These are phyloP conservation scores for Penicillium sp. DNA, from an alignment of 2,329 filamentous ascomycete species.

Conservation along the genomic window DNA sequence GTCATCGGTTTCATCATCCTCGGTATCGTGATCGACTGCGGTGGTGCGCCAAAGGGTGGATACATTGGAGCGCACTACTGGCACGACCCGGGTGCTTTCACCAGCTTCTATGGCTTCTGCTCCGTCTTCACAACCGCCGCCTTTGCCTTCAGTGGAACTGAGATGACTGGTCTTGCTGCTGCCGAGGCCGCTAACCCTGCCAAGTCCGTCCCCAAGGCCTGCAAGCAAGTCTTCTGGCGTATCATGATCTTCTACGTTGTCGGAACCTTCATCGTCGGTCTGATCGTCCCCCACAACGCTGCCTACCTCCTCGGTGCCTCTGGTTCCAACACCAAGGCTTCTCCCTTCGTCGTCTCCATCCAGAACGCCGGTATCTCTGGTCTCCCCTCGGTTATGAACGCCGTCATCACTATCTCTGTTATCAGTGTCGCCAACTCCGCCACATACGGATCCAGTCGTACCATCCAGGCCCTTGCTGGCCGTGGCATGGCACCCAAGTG, in stretches of 20 bases:
- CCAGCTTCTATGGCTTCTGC: slow-evolving; percentile 55
- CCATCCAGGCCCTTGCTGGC: slow-evolving; percentile 54
- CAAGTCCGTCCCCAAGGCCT: slow-evolving; percentile 50
- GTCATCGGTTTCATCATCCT: slow-evolving; percentile 70
- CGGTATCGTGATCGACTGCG: slow-evolving; percentile 63
- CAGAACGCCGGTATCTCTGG: slow-evolving; percentile 60
- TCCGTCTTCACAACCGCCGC: slow-evolving; percentile 58
- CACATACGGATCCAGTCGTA: slow-evolving; percentile 59
- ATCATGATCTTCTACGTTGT: slow-evolving; percentile 53
- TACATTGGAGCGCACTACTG: slow-evolving; percentile 38
- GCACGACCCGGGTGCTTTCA: slow-evolving; percentile 45
- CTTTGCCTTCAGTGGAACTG: slow-evolving; percentile 59
- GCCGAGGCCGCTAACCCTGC: slow-evolving; percentile 55
- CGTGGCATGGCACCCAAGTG: slow-evolving; percentile 47
- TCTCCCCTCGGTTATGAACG: slow-evolving; percentile 67
- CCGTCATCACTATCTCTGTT: slow-evolving; percentile 63
- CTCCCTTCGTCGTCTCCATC: slow-evolving; percentile 68
- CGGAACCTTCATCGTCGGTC: slow-evolving; percentile 46
- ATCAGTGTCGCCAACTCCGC: slow-evolving; percentile 61
- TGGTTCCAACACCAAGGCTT: slow-evolving; percentile 47
- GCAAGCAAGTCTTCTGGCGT: slow-evolving; percentile 54
- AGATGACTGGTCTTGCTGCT: slow-evolving; percentile 55
- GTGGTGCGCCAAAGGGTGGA: slow-evolving; percentile 44
- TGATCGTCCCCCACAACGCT: slow-evolving; percentile 46
- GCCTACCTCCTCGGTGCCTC: slow-evolving; percentile 41